Percentiles rank a stretch among this genome's conserved stretches.
Conservation (phyloP, 805 yeast genomes). For the Spathaspora girioi region DNA sequence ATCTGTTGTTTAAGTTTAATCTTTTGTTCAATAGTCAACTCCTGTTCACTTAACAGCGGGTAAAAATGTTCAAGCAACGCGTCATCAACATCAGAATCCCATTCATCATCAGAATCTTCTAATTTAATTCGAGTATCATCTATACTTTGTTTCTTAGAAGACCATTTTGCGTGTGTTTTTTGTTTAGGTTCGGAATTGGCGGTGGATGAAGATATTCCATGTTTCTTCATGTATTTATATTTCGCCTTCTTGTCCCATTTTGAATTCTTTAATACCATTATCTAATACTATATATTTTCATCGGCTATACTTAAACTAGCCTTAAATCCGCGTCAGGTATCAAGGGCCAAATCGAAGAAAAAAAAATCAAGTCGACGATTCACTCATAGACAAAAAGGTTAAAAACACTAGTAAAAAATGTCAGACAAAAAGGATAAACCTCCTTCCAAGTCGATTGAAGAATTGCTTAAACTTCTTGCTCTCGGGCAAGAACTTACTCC, state of each 20-base stretch:
- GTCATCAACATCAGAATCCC: constrained; percentile 41
- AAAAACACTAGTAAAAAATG: constrained; percentile 1
- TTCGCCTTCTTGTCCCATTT: constrained; percentile 46
- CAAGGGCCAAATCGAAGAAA: not conserved
- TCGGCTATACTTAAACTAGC: no score
- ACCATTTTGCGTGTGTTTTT: constrained; percentile 27
- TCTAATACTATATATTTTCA: not conserved
- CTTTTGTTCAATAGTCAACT: constrained; percentile 31
- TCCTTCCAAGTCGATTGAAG: constrained; percentile 46
- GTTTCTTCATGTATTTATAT: constrained; percentile 34
- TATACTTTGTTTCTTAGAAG: constrained; percentile 21
- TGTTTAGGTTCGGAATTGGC: constrained; percentile 11
- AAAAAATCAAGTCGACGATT: not conserved
- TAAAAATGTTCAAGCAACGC: constrained; percentile 36
- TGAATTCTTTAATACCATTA: constrained; percentile 40
- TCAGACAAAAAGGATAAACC: not conserved
- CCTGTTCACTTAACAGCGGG: constrained; percentile 35
- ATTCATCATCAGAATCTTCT: constrained; percentile 31
- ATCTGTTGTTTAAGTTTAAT: constrained; percentile 33
- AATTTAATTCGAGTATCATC: constrained; percentile 12
- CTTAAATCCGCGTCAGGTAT: no score
- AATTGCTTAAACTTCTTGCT: constrained; percentile 52
- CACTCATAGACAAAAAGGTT: not conserved
- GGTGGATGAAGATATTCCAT: constrained; percentile 24
- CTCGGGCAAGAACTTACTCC: constrained; percentile 54